Percentiles rank a stretch among this genome's conserved stretches.
phyloP scores from a whole-genome alignment of 139 green algal genomes.

The Pycnococcus provasolii region DNA sequence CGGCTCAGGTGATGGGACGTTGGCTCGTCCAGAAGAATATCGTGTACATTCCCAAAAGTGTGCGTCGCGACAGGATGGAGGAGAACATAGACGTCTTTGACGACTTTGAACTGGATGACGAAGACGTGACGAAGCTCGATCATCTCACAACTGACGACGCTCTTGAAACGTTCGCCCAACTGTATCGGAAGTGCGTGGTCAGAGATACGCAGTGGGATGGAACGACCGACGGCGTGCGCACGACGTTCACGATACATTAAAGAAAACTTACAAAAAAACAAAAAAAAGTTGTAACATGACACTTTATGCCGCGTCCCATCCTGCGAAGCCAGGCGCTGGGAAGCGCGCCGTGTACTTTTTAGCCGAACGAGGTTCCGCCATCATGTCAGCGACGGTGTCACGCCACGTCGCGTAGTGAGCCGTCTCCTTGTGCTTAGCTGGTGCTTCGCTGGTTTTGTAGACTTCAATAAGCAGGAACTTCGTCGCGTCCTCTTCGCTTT shows the following conservation, averaged over 20 bases:
- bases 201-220: background rate
- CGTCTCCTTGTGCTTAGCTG: conserved; percentile 18
- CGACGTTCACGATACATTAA: background rate
- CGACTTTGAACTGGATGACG: background rate
- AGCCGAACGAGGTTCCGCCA: conserved; percentile 14
- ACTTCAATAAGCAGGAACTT: conserved; percentile 23
- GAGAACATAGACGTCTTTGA: background rate
- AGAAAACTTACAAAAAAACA: background rate
- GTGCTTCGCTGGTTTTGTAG: conserved; percentile 11
- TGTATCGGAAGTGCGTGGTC: background rate
- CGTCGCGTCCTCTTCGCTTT: conserved; percentile 11
- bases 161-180: background rate
- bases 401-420: conserved; percentile 25
- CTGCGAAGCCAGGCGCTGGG: background rate
- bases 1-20: background rate
- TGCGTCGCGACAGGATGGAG: background rate
- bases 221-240: background rate
- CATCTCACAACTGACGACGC: background rate
- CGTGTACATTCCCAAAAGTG: conserved; percentile 1
- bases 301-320: background rate
- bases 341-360: conserved; percentile 9
- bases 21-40: background rate
- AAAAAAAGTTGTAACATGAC: no score
- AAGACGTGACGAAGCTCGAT: background rate
- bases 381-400: conserved; percentile 20